Percentiles rank a stretch among this genome's conserved stretches.
Evolutionary conservation across 208 protist genomes (phyloP).

Genomic region (Trypanosoma boissoni): DNA sequence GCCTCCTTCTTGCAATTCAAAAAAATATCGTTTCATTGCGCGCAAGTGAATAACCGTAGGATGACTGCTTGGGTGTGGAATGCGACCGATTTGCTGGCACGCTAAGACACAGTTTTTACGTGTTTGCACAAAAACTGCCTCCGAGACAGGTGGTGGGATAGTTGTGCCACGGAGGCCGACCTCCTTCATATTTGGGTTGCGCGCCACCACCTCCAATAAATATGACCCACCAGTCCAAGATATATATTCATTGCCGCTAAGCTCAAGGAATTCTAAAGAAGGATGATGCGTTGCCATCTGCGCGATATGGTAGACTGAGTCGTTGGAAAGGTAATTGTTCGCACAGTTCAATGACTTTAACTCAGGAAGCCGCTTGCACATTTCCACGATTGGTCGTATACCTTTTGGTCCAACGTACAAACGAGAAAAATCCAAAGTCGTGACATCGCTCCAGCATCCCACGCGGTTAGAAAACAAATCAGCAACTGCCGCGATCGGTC

Average conservation of each 20-base stretch:
- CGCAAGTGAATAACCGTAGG: slow-evolving; percentile 60
- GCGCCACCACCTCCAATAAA: slow-evolving; percentile 43
- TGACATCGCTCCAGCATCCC: slow-evolving; percentile 42
- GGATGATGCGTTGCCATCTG: slow-evolving; percentile 62
- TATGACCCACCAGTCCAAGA: slow-evolving; percentile 83
- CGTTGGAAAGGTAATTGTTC: slow-evolving; percentile 75
- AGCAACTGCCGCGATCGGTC: slow-evolving; percentile 34
- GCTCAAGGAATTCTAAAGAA: slow-evolving; percentile 47
- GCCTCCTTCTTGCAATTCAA: slow-evolving; percentile 26
- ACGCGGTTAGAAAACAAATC: slow-evolving; percentile 41
- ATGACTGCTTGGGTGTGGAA: slow-evolving; percentile 43
- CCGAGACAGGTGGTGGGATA: slow-evolving; percentile 29
- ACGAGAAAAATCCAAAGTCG: slow-evolving; percentile 44
- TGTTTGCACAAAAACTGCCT: slow-evolving; percentile 50
- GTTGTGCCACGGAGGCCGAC: slow-evolving; percentile 42
- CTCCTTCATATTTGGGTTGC: slow-evolving; percentile 53
- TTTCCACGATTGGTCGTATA: slow-evolving; percentile 37
- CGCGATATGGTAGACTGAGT: slow-evolving; percentile 53
- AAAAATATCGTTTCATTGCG: slow-evolving; percentile 63
- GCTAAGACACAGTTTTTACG: slow-evolving; percentile 48
- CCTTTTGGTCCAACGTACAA: slow-evolving; percentile 72
- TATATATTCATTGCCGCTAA: slow-evolving; percentile 59
- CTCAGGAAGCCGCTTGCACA: slow-evolving; percentile 55
- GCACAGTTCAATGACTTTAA: slow-evolving; percentile 43
- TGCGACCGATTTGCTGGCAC: slow-evolving; percentile 20